Base-by-base conservation (phyloP, 495 filamentous ascomycete genomes). In the Articulospora tetracladia region DNA sequence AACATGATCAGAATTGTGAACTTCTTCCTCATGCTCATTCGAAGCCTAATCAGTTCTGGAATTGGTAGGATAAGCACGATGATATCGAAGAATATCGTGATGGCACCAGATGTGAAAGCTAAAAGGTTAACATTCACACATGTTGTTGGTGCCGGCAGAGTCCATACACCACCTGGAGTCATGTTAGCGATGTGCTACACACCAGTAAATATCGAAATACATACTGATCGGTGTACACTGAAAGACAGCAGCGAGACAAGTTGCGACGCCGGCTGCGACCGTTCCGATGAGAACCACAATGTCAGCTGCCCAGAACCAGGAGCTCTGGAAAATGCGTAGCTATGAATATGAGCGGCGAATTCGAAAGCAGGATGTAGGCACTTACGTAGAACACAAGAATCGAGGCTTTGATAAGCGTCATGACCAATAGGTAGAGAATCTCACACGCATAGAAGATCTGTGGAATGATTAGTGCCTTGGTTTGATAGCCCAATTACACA, bases 371-470 rank as follows among this genome's bases (percentile, higher is more conserved):
- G 22, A n/a, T n/a, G 8, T 7, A 22, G 2, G 22, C 11, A 48
- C 60, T 53, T 48, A 58, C 60, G 36, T 63, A 63, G 20, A 63
- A 58, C 3, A 53, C 15, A 1, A 63, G 19, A 26, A 63, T 63
- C 0, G 55, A 63, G 1, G 48, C 13, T 55, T 63, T 63, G 26
- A 63, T 28, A 2, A 63, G 55, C 3, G 55, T 58, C 20, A 58
- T 22, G 19, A 19, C 1, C 6, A 32, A 17, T 3, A 58, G 19
- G 27, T 63, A 63, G 10, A 63, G 36, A 25, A 63, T 55, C 27
- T 63, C 60, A 3, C 13, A 22, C 17, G 39, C 24, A 19, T 58
- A 63, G 6, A 63, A 54, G 8, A 54, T 58, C 60, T 63, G 8
- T 41, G 3, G 2, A 49, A 15, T 26, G 15, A 22, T 24, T 25